Evolutionary conservation across 1,284 basidiomycete species (phyloP), one percentile per base, ranked within the genome.

Genomic region (Ustilago xerochloae): DNA sequence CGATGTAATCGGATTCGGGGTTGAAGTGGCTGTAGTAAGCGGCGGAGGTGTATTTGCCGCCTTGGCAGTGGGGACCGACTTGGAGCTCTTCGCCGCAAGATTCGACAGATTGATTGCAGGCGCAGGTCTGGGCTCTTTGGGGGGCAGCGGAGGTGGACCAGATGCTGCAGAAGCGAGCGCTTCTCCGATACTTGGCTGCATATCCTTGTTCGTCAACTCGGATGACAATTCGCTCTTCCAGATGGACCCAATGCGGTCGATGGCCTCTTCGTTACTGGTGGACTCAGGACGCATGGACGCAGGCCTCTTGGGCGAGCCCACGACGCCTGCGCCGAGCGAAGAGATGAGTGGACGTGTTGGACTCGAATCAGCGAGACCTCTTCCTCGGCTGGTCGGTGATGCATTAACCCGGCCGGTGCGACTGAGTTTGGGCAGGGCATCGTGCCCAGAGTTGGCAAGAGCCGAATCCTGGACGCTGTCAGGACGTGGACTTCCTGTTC

Each of bases 211-310:
- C 3, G 65, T 67, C 32, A 64, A 20, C 10, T 76, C 70, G 8
- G 75, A 77, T 30, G 75, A 77, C 29, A 71, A 32, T 24, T 77
- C 75, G 51, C 68, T 77, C 54, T 77, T 77, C 77, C 74, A 78
- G 22, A 78, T 61, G 15, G 63, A 72, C 0, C 65, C 76, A 36
- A 75, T 67, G 15, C 73, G 64, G 6, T 74, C 65, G 51, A 69
- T 74, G 6, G 66, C 71, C 10, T 74, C 71, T 28, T 68, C 71
- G 46, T 62, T 69, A 52, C 56, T 62, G 3, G 58, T 41, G 8
- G 56, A 58, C 15, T 38, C 60, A n/a, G 60, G 59, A n/a, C 60
- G 32, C 50, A 62, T 56, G 16, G 65, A 64, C 1, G 28, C 28
- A 6, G 71, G 62, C 28, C 49, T 51, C 30, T 47, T 48, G 6